Evolutionary conservation across 148 eudicot species (phyloP).

Genomic region (Amaranthus hypochondriacus): DNA sequence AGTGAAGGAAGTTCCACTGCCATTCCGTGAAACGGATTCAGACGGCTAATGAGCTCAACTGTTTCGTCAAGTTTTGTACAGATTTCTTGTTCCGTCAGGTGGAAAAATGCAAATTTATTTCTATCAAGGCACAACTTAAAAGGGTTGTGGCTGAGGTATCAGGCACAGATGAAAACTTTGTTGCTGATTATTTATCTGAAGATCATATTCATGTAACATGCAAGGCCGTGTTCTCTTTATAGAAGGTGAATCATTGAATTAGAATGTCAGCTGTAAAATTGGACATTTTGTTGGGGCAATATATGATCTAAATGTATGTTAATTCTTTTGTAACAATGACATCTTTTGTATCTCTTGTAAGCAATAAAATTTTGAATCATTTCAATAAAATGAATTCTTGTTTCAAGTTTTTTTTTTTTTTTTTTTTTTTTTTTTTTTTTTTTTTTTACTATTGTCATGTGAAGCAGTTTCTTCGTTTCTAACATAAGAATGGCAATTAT

Average conservation of each 20-base stretch:
- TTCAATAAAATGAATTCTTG: background rate
- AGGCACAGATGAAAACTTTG: constrained; percentile 13
- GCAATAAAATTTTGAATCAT: constrained; percentile 19
- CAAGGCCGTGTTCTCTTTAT: constrained; percentile 6
- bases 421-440: background rate
- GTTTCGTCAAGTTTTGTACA: constrained; percentile 15
- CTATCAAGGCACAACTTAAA: background rate
- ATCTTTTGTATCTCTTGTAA: constrained; percentile 11
- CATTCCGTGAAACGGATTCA: constrained; percentile 68
- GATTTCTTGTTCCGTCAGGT: constrained; percentile 10
- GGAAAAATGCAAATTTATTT: constrained; percentile 12
- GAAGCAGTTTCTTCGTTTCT: background rate
- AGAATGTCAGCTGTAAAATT: background rate
- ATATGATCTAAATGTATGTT: constrained; percentile 14
- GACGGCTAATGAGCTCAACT: constrained; percentile 39
- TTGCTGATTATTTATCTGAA: constrained; percentile 4
- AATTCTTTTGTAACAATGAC: constrained; percentile 19
- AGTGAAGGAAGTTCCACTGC: constrained; percentile 78
- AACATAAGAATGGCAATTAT: background rate
- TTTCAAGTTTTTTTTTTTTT: too few species aligned
- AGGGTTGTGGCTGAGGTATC: constrained; percentile 9
- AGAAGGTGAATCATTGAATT: constrained; percentile 12
- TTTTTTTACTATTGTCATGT: background rate
- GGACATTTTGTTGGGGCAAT: constrained; percentile 11
- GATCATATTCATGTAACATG: constrained; percentile 10